Conservation (phyloP, 495 filamentous ascomycete species). For the Xylaria flabelliformis region DNA sequence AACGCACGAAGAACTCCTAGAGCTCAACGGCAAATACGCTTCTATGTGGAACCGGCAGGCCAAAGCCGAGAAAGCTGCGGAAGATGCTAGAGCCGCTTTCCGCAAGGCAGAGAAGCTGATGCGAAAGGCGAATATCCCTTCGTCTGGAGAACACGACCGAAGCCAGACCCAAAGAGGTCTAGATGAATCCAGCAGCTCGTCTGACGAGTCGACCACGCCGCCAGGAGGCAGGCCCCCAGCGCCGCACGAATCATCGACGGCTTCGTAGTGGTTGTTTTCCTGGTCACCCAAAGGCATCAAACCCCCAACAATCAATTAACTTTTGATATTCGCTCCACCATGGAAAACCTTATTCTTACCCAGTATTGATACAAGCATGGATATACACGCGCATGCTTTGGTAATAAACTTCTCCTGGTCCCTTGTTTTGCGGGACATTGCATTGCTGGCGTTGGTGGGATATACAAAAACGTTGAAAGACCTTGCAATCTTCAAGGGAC, state of each 20-base stretch:
- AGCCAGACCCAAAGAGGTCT: constrained; percentile 27
- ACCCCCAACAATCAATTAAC: constrained; percentile 1
- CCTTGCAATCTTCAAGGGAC: constrained; percentile 31
- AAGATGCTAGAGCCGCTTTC: constrained; percentile 67
- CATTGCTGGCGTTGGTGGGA: constrained; percentile 45
- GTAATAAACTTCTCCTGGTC: constrained; percentile 36
- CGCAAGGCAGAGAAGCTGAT: constrained; percentile 62
- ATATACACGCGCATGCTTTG: constrained; percentile 36
- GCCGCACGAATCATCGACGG: constrained; percentile 28
- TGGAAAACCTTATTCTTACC: background rate
- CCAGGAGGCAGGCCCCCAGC: constrained; percentile 25
- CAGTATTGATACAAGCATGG: constrained; percentile 28
- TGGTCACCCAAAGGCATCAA: background rate
- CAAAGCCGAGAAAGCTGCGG: constrained; percentile 81
- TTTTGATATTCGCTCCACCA: background rate
- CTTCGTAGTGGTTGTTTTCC: constrained; percentile 13
- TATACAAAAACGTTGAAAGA: constrained; percentile 42
- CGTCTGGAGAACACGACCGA: constrained; percentile 35
- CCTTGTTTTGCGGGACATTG: constrained; percentile 31
- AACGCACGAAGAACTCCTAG: constrained; percentile 84
- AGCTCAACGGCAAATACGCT: constrained; percentile 77
- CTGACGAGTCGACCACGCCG: constrained; percentile 35
- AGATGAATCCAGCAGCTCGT: constrained; percentile 44
- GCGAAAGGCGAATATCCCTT: constrained; percentile 50
- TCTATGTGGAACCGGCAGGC: constrained; percentile 98